phyloP scores from a whole-genome alignment of 2,329 filamentous ascomycete genomes.

The Tolypocladium paradoxum region DNA sequence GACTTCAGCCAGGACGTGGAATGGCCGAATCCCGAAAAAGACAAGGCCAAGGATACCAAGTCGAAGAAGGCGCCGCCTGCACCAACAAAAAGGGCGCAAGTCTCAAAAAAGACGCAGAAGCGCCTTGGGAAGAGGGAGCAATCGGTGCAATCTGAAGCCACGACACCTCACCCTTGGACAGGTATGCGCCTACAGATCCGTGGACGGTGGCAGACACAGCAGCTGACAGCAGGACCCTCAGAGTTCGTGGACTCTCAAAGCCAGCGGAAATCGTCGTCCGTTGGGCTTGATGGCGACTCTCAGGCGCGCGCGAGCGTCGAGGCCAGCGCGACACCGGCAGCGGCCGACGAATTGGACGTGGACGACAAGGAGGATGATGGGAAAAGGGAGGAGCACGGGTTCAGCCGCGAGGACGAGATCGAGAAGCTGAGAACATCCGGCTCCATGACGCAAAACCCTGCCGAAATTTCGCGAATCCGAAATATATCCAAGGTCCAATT shows the following conservation, averaged over 20 bases:
- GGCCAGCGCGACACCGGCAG: constrained; percentile 32
- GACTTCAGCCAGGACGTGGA: constrained; percentile 87
- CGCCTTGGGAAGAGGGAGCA: constrained; percentile 44
- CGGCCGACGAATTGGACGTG: constrained; percentile 41
- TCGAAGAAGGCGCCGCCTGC: constrained; percentile 56
- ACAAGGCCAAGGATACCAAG: constrained; percentile 63
- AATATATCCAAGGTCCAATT: constrained; percentile 94
- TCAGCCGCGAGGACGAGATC: constrained; percentile 82
- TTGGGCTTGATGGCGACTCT: constrained; percentile 31
- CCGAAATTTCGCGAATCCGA: constrained; percentile 89
- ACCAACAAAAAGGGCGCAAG: constrained; percentile 44
- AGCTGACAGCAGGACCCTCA: background rate
- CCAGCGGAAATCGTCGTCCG: constrained; percentile 31
- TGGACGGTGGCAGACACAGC: background rate
- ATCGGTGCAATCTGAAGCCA: constrained; percentile 40
- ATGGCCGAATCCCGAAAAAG: constrained; percentile 88
- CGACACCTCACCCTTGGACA: constrained; percentile 43
- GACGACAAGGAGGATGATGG: constrained; percentile 37
- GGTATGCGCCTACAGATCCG: constrained; percentile 12
- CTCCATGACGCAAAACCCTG: constrained; percentile 98
- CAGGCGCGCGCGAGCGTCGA: constrained; percentile 33
- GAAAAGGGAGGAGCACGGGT: constrained; percentile 42
- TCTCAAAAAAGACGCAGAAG: constrained; percentile 49
- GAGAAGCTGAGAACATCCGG: constrained; percentile 90
- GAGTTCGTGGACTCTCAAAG: constrained; percentile 39